Conservation (phyloP, 2,329 filamentous ascomycete genomes). For the Metarhizium brunneum region DNA sequence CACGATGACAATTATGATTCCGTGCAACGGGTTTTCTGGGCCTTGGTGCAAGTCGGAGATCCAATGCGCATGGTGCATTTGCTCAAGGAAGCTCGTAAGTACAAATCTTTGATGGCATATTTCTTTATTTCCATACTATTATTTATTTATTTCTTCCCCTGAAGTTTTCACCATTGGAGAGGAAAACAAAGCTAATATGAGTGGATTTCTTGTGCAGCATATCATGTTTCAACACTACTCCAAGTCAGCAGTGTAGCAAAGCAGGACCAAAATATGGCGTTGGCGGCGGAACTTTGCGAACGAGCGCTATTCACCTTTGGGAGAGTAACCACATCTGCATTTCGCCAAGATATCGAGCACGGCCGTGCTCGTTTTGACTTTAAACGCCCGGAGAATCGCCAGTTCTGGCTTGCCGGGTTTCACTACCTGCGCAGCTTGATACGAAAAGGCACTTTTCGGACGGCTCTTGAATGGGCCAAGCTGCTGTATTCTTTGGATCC, state of each 20-base stretch:
- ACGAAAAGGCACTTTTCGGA: slow-evolving; percentile 87
- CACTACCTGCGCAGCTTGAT: slow-evolving; percentile 79
- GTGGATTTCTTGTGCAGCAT: slow-evolving; percentile 54
- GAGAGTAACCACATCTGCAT: slow-evolving; percentile 76
- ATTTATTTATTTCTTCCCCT: no score
- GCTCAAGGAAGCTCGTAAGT: slow-evolving; percentile 37
- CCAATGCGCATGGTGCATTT: slow-evolving; percentile 73
- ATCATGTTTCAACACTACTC: slow-evolving; percentile 88
- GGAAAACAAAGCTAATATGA: slow-evolving; percentile 22
- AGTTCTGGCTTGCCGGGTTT: slow-evolving; percentile 85
- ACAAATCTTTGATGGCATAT: not conserved
- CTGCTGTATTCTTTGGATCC: slow-evolving; percentile 68
- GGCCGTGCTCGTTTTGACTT: slow-evolving; percentile 80
- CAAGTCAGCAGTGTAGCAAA: slow-evolving; percentile 90
- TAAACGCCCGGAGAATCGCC: slow-evolving; percentile 73
- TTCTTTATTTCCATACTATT: not conserved
- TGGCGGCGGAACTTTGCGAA: slow-evolving; percentile 81
- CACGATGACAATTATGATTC: slow-evolving; percentile 67
- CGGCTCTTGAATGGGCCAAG: slow-evolving; percentile 89
- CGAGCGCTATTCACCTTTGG: slow-evolving; percentile 89
- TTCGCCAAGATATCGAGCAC: slow-evolving; percentile 63
- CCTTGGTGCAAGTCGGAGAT: slow-evolving; percentile 73
- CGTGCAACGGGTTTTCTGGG: slow-evolving; percentile 67
- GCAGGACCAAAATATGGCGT: slow-evolving; percentile 78
- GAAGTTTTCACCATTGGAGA: no score